Evolutionary conservation across 768 basidiomycete genomes (phyloP).

Genomic region (Dioszegia aurantiaca): DNA sequence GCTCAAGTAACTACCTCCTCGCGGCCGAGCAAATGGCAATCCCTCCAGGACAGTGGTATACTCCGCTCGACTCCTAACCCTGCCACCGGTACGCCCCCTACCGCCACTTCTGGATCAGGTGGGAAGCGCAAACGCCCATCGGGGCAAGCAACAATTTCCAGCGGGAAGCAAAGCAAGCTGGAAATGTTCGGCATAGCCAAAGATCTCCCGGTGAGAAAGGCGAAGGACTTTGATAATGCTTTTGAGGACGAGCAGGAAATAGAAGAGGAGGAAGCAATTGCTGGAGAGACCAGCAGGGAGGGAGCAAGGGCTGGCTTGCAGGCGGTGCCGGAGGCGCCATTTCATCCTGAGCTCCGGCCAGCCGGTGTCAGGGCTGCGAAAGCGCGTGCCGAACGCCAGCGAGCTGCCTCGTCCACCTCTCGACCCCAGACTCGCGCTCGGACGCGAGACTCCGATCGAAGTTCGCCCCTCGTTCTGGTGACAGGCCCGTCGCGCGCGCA

Average conservation of each 20-base stretch:
- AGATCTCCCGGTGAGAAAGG: slow-evolving; percentile 8
- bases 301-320: not conserved
- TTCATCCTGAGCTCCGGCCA: slow-evolving; percentile 32
- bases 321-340: slow-evolving; percentile 34
- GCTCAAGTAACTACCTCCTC: not conserved
- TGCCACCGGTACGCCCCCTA: not conserved
- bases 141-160: not conserved
- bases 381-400: slow-evolving; percentile 11
- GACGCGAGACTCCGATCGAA: not conserved
- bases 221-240: slow-evolving; percentile 20
- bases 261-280: slow-evolving; percentile 12
- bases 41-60: slow-evolving; percentile 18
- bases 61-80: slow-evolving; percentile 6
- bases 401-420: not conserved
- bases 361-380: slow-evolving; percentile 34
- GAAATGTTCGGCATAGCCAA: slow-evolving; percentile 37
- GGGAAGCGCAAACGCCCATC: slow-evolving; percentile 14
- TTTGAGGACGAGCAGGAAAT: slow-evolving; percentile 39
- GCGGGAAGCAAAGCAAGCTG: slow-evolving; percentile 25
- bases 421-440: not conserved
- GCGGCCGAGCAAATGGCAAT: slow-evolving; percentile 4
- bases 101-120: not conserved
- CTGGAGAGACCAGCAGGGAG: not conserved
- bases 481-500: not conserved
- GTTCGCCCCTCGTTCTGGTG: not conserved